Percentiles rank a stretch among this genome's conserved stretches.
These are phyloP conservation scores for Trichodelitschia bisporula DNA, from an alignment of 495 filamentous ascomycete species.

Conservation along the genomic window DNA sequence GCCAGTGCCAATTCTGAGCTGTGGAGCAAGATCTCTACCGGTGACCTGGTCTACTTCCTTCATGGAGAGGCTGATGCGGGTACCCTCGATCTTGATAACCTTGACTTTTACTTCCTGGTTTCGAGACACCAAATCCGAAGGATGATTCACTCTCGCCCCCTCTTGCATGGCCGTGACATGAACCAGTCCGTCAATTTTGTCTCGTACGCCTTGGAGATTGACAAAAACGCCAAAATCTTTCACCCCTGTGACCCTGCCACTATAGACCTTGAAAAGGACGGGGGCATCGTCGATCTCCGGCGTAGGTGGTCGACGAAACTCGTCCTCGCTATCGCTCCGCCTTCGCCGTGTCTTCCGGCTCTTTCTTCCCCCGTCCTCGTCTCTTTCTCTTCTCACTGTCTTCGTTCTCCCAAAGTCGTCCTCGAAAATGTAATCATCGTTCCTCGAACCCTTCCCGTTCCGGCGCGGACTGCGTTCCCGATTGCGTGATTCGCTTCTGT, in stretches of 20 bases:
- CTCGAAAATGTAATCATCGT: slow-evolving; percentile 17
- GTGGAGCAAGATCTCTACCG: slow-evolving; percentile 61
- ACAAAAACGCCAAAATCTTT: slow-evolving; percentile 96
- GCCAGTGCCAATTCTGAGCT: slow-evolving; percentile 62
- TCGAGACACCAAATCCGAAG: slow-evolving; percentile 58
- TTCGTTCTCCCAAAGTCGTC: slow-evolving; percentile 36
- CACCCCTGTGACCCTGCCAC: slow-evolving; percentile 68
- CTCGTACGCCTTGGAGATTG: slow-evolving; percentile 62
- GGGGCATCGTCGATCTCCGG: slow-evolving; percentile 64
- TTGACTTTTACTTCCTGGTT: slow-evolving; percentile 84
- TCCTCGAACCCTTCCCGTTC: background rate
- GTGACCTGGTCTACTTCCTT: slow-evolving; percentile 89
- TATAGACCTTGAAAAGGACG: slow-evolving; percentile 67
- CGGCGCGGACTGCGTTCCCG: slow-evolving; percentile 15
- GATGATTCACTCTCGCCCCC: slow-evolving; percentile 71
- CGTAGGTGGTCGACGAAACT: slow-evolving; percentile 45
- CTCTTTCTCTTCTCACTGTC: slow-evolving; percentile 20
- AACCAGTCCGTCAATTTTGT: slow-evolving; percentile 80
- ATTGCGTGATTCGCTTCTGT: slow-evolving; percentile 27
- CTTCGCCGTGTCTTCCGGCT: slow-evolving; percentile 14
- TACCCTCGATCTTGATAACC: slow-evolving; percentile 62
- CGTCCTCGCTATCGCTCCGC: slow-evolving; percentile 22
- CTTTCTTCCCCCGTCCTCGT: slow-evolving; percentile 9
- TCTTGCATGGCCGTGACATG: slow-evolving; percentile 90
- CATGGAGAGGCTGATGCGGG: slow-evolving; percentile 73